phyloP scores from a whole-genome alignment of 352 stramenopile genomes.

The Phytopythium vexans region DNA sequence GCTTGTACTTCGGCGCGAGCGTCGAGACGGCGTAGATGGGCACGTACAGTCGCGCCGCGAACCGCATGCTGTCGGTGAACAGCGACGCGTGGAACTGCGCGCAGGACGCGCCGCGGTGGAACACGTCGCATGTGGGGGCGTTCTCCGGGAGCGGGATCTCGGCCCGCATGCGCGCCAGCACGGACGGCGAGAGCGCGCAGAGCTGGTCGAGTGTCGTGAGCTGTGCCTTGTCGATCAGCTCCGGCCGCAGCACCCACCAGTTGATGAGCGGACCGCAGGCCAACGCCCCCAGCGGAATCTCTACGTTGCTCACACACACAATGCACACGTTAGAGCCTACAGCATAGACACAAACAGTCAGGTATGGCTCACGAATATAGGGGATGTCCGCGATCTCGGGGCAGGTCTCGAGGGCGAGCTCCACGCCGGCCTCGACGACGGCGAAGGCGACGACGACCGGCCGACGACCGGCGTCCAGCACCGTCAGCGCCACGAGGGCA shows the following conservation, averaged over 20 bases:
- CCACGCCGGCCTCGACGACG: conserved; percentile 37
- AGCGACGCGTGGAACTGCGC: conserved; percentile 38
- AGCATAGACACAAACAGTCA: not conserved
- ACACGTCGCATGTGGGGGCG: conserved; percentile 56
- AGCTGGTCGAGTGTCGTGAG: conserved; percentile 49
- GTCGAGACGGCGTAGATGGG: conserved; percentile 64
- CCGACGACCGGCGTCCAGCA: conserved; percentile 46
- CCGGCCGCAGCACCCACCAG: conserved; percentile 56
- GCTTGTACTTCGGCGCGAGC: conserved; percentile 52
- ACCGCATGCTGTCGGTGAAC: conserved; percentile 34
- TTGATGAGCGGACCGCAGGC: conserved; percentile 49
- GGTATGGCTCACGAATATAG: conserved; percentile 37
- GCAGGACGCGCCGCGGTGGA: conserved; percentile 44
- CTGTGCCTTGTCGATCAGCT: conserved; percentile 45
- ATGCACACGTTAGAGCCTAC: not conserved
- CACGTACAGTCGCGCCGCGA: conserved; percentile 46
- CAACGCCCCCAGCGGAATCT: conserved; percentile 34
- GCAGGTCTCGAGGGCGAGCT: conserved; percentile 28
- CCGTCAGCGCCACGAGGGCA: conserved; percentile 24
- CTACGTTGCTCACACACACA: conserved; percentile 13
- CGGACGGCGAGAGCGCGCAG: conserved; percentile 24
- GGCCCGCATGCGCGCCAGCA: conserved; percentile 51
- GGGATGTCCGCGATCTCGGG: conserved; percentile 26
- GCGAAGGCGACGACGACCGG: conserved; percentile 52
- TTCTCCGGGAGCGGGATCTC: conserved; percentile 37